Evolutionary conservation across 108 stramenopile genomes (phyloP).

Genomic region (Fragilariopsis cylindrus): DNA sequence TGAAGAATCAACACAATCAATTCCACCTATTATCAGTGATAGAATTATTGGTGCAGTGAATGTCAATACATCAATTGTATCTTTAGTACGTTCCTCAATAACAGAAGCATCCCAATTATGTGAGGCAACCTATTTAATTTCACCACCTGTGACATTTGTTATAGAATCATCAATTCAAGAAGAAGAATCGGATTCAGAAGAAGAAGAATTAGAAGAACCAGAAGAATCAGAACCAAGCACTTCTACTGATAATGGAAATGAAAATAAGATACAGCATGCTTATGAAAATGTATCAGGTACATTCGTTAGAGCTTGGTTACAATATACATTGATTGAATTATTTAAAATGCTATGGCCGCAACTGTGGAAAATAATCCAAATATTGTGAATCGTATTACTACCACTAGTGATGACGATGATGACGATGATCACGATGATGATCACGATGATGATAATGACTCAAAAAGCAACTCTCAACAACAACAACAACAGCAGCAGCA

Average conservation of each 20-base stretch:
- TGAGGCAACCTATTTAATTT: slow-evolving; percentile 60
- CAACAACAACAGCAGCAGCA: background rate
- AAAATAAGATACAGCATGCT: background rate
- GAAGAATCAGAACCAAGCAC: background rate
- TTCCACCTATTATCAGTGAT: background rate
- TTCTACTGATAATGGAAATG: no score
- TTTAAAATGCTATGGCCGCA: slow-evolving; percentile 71
- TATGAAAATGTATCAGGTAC: slow-evolving; percentile 39
- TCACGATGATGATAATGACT: background rate
- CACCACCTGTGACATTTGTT: slow-evolving; percentile 9
- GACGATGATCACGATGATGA: background rate
- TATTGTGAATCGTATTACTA: background rate
- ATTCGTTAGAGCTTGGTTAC: slow-evolving; percentile 76
- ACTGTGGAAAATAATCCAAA: slow-evolving; percentile 46
- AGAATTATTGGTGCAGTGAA: slow-evolving; percentile 48
- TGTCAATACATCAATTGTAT: slow-evolving; percentile 35
- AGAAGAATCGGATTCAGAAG: no score
- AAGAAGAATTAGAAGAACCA: no score
- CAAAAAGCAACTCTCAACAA: background rate
- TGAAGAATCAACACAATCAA: no score
- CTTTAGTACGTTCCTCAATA: slow-evolving; percentile 57
- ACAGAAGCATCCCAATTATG: slow-evolving; percentile 71
- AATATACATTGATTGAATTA: slow-evolving; percentile 77
- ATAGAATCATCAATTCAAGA: background rate
- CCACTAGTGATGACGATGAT: slow-evolving; percentile 24